Conservation (phyloP, 306 rosid species). For the Quillaja saponaria region DNA sequence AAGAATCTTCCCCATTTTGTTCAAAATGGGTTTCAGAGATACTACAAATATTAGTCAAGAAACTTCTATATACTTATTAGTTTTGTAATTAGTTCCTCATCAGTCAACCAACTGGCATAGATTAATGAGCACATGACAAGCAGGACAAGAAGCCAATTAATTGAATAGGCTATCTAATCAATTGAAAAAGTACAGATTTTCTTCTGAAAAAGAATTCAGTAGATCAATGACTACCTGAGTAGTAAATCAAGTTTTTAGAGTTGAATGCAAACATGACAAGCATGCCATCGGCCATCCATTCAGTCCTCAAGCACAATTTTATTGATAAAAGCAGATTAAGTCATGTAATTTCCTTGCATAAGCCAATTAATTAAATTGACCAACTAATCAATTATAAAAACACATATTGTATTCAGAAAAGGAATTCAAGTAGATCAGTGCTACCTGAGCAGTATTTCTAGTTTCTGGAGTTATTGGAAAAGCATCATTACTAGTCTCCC, state of each 20-base stretch:
- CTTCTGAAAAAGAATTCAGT: neutral
- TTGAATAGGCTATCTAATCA: too few species aligned
- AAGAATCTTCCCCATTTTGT: neutral
- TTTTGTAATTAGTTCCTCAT: too few species aligned
- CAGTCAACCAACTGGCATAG: too few species aligned
- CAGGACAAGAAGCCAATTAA: too few species aligned
- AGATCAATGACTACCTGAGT: conserved; percentile 6
- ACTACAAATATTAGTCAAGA: neutral
- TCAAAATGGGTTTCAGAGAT: neutral
- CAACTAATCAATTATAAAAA: too few species aligned
- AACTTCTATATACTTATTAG: neutral
- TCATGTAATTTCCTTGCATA: conserved; percentile 15
- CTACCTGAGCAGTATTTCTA: conserved; percentile 51
- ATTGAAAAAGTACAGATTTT: neutral
- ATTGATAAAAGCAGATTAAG: too few species aligned
- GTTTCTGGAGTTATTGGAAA: conserved; percentile 55
- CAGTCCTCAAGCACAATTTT: too few species aligned
- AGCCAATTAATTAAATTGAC: too few species aligned
- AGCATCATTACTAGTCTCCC: conserved; percentile 79
- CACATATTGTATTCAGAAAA: conserved; percentile 12
- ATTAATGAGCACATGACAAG: too few species aligned
- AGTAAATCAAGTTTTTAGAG: conserved; percentile 2
- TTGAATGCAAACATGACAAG: neutral
- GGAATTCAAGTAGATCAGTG: neutral
- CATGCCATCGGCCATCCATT: too few species aligned